phyloP scores from a whole-genome alignment of 1,284 basidiomycete species.

The Thecaphora frezii region DNA sequence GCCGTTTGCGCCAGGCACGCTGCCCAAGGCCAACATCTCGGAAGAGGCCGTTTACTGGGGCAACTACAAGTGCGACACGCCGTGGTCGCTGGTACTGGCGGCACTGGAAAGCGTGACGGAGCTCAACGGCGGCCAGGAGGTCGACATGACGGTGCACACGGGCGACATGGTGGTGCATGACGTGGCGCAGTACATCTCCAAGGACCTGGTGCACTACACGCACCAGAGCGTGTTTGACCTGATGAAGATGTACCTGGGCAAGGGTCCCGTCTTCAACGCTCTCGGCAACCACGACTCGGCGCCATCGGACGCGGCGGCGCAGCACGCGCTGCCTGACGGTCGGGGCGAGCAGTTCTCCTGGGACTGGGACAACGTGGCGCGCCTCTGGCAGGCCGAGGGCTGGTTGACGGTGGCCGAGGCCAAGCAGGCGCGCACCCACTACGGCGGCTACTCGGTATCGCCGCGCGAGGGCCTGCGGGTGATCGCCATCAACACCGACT shows the following conservation, averaged over 20 bases:
- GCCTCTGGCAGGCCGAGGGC: slow-evolving; percentile 61
- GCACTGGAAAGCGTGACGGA: slow-evolving; percentile 71
- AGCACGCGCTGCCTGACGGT: slow-evolving; percentile 43
- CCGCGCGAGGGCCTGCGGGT: slow-evolving; percentile 71
- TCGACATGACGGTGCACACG: slow-evolving; percentile 72
- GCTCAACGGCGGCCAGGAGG: slow-evolving; percentile 67
- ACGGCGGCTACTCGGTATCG: slow-evolving; percentile 73
- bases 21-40: slow-evolving; percentile 36
- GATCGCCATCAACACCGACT: slow-evolving; percentile 75
- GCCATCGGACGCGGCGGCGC: slow-evolving; percentile 45
- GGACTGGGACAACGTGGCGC: slow-evolving; percentile 53
- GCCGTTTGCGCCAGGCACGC: slow-evolving; percentile 27
- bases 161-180: slow-evolving; percentile 71
- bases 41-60: slow-evolving; percentile 53
- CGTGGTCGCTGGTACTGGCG: slow-evolving; percentile 68
- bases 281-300: slow-evolving; percentile 57
- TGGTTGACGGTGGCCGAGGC: slow-evolving; percentile 71
- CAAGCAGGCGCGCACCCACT: slow-evolving; percentile 69
- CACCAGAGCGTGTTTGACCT: slow-evolving; percentile 53
- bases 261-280: slow-evolving; percentile 51
- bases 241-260: slow-evolving; percentile 37
- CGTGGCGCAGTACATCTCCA: slow-evolving; percentile 45
- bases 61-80: slow-evolving; percentile 67
- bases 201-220: slow-evolving; percentile 51
- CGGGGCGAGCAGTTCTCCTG: slow-evolving; percentile 46